phyloP scores from a whole-genome alignment of 2,329 filamentous ascomycete genomes.

The Ophiostoma australiae region DNA sequence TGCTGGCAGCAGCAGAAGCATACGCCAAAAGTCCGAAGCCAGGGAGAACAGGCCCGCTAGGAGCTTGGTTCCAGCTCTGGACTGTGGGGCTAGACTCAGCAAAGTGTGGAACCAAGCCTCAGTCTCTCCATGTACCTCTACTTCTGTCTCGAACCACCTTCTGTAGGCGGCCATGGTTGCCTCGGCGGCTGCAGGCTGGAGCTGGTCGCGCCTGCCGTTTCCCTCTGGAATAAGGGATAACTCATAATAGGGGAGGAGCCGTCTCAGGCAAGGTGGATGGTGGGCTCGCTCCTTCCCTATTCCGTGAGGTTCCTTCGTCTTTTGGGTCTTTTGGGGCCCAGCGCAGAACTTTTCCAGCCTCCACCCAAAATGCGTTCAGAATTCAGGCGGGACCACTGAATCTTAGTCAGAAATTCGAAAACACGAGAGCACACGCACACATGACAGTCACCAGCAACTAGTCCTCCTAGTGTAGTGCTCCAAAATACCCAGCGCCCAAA shows the following conservation, averaged over 20 bases:
- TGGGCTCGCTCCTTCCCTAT: constrained; percentile 18
- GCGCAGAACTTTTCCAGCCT: constrained; percentile 26
- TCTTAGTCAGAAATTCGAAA: constrained; percentile 22
- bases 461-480: constrained; percentile 3
- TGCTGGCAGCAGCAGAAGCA: neutral
- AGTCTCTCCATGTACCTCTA: neutral
- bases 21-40: neutral
- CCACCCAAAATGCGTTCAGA: constrained; percentile 12
- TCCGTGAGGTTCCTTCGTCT: neutral
- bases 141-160: neutral
- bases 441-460: constrained; percentile 15
- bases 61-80: constrained; percentile 13
- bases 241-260: neutral
- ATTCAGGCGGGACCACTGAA: constrained; percentile 4
- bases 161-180: neutral
- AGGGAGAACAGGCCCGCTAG: constrained; percentile 9
- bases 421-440: constrained; percentile 23
- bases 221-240: constrained; percentile 17
- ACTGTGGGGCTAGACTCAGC: neutral
- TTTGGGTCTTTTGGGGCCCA: constrained; percentile 7
- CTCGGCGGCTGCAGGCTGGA: constrained; percentile 8
- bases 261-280: constrained; percentile 4
- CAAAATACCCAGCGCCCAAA: constrained; percentile 11
- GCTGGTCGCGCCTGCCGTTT: neutral
- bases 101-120: neutral